Base-by-base conservation (phyloP, 2,329 filamentous ascomycete genomes). In the Nannizziopsis arthrosporioides region DNA sequence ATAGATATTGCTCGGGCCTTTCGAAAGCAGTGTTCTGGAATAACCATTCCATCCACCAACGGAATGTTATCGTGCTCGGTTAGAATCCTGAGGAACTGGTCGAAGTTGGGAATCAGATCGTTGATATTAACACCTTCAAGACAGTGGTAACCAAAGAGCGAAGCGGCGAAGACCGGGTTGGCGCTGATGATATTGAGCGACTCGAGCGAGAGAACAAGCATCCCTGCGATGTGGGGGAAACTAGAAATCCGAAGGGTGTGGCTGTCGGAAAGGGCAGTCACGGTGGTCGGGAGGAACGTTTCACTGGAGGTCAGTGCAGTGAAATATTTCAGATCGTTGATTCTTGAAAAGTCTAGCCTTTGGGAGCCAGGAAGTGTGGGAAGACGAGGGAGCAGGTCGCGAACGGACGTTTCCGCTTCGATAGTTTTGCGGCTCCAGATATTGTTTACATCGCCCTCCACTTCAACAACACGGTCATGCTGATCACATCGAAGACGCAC, bases 201-300 rank as follows among this genome's bases (percentile, higher is more conserved):
- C 27, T 80, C 71, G 1, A 90, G 83, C n/a, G 85, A 83, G 10
- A 98, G 74, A 7, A 98, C 89, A 60, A 98, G 81, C 59, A 98
- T 95, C 42, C 92, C 92, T 48, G 92, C 92, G 66, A 98, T 95
- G 62, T 98, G 90, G 12, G 92, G 92, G 55, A 95, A 94, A 61
- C 88, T 94, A 12, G 90, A 94, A 38, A 98, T 78, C 44, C 86
- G 81, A 54, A 98, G 76, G 55, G 85, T 81, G 14, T 79, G 75
- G 56, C 81, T 73, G 37, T 77, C 80, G 31, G 78, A 75, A 2
- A 85, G 71, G 59, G 85, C 82, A 51, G 88, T 81, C 43, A 98
- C 75, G 0, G 84, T 84, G 49, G 87, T 82, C 1, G 92, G 92
- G 50, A 95, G 86, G 61, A 84, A 89, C 61, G 88, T 79, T 47